These are phyloP conservation scores for Paradendryphiella salina DNA, from an alignment of 2,329 filamentous ascomycete genomes.

Conservation along the genomic window DNA sequence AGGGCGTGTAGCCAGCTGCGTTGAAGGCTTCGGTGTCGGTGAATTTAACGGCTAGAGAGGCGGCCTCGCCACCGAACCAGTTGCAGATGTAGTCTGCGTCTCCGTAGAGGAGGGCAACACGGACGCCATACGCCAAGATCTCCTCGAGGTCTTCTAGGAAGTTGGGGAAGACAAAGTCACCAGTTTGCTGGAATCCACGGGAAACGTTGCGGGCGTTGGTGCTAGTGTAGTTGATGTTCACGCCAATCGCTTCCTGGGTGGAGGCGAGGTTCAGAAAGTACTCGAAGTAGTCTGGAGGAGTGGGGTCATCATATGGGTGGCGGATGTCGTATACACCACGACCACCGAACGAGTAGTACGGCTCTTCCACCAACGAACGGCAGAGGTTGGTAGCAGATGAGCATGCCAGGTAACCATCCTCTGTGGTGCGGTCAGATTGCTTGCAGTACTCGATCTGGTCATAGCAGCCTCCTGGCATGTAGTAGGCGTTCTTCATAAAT, in stretches of 20 bases:
- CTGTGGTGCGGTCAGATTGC: constrained; percentile 28
- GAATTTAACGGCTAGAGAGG: constrained; percentile 63
- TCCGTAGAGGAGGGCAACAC: constrained; percentile 60
- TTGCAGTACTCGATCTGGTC: constrained; percentile 56
- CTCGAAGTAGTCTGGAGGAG: constrained; percentile 55
- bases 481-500: constrained; percentile 51
- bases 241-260: constrained; percentile 55
- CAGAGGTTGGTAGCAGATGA: constrained; percentile 48
- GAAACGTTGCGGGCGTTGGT: constrained; percentile 47
- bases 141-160: constrained; percentile 54
- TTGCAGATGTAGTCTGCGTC: constrained; percentile 63
- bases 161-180: constrained; percentile 53
- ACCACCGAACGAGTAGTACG: constrained; percentile 47
- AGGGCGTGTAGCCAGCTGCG: constrained; percentile 71
- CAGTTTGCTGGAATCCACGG: constrained; percentile 51
- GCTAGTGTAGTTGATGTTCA: constrained; percentile 61
- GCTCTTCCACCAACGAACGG: constrained; percentile 50
- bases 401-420: constrained; percentile 43
- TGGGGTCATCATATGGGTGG: constrained; percentile 56
- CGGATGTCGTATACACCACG: constrained; percentile 61
- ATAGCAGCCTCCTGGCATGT: constrained; percentile 55
- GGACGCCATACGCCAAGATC: constrained; percentile 59
- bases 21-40: constrained; percentile 57
- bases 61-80: constrained; percentile 73
- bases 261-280: constrained; percentile 58